Evolutionary conservation across 2,329 filamentous ascomycete genomes (phyloP).

Genomic region (Alternaria incomplexa): DNA sequence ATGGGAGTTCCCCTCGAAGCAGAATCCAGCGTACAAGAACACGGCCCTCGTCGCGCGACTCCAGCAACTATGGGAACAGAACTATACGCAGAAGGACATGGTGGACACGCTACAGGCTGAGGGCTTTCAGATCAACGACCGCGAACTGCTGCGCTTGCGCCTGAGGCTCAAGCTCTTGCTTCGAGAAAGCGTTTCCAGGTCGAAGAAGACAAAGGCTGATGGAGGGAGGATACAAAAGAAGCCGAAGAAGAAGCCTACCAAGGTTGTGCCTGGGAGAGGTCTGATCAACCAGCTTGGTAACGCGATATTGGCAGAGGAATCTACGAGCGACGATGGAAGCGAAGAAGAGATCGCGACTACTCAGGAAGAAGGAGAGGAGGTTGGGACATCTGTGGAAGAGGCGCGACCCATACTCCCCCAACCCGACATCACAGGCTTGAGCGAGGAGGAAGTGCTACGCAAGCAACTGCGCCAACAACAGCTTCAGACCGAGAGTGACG

Average conservation of each 20-base stretch:
- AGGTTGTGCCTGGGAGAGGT: constrained; percentile 19
- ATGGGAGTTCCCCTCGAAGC: constrained; percentile 80
- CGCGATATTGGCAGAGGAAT: constrained; percentile 32
- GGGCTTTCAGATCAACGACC: constrained; percentile 74
- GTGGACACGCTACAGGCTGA: constrained; percentile 71
- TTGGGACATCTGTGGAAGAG: constrained; percentile 3
- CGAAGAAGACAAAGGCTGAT: constrained; percentile 54
- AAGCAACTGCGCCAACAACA: constrained; percentile 40
- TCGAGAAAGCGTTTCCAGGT: constrained; percentile 58
- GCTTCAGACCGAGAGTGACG: constrained; percentile 65
- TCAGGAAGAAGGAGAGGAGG: neutral
- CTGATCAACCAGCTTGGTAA: constrained; percentile 37
- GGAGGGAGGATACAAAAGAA: constrained; percentile 20
- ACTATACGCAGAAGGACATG: constrained; percentile 76
- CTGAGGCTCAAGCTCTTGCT: constrained; percentile 72
- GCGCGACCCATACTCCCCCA: constrained; percentile 5
- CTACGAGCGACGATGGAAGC: constrained; percentile 23
- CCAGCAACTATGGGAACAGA: constrained; percentile 78
- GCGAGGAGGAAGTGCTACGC: constrained; percentile 31
- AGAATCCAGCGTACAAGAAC: constrained; percentile 75
- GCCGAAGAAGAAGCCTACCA: constrained; percentile 19
- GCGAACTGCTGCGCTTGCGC: constrained; percentile 73
- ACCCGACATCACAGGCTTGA: constrained; percentile 15
- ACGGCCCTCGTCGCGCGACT: constrained; percentile 70
- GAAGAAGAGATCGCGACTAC: constrained; percentile 14